Conservation (phyloP, 495 filamentous ascomycete genomes). For the Penicillium herquei region DNA sequence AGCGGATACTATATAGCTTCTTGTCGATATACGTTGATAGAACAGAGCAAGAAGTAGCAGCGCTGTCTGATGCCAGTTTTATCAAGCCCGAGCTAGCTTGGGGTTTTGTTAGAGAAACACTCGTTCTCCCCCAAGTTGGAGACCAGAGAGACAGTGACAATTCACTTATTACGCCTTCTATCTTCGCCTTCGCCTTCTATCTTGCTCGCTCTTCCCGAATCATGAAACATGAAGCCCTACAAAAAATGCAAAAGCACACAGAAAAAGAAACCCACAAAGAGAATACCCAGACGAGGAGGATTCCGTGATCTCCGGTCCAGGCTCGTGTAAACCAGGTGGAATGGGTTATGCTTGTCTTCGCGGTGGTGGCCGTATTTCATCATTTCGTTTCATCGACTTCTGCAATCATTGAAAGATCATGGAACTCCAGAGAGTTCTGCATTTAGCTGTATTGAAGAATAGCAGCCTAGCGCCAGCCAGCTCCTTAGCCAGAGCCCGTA, state of each 20-base stretch:
- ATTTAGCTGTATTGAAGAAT: slow-evolving; percentile 26
- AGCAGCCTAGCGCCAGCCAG: slow-evolving; percentile 23
- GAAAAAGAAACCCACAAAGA: slow-evolving; percentile 1
- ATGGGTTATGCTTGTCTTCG: slow-evolving; percentile 7
- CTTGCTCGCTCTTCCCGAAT: slow-evolving; percentile 4
- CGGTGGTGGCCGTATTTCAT: slow-evolving; percentile 1
- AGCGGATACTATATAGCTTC: slow-evolving; percentile 64
- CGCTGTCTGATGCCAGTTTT: slow-evolving; percentile 34
- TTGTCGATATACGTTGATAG: slow-evolving; percentile 67
- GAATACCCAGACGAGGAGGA: background rate
- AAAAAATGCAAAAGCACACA: slow-evolving; percentile 14
- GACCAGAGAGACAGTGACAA: slow-evolving; percentile 39
- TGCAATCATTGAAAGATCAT: background rate
- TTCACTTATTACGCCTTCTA: slow-evolving; percentile 45
- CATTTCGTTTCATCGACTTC: background rate
- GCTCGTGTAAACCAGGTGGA: slow-evolving; percentile 41
- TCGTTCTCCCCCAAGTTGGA: slow-evolving; percentile 23
- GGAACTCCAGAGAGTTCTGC: slow-evolving; percentile 6
- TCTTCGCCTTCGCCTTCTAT: slow-evolving; percentile 22
- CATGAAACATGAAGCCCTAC: slow-evolving; percentile 5
- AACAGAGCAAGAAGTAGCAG: slow-evolving; percentile 55
- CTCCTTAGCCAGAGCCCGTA: slow-evolving; percentile 16
- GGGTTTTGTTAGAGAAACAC: slow-evolving; percentile 41
- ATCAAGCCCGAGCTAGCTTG: slow-evolving; percentile 48
- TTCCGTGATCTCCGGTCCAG: slow-evolving; percentile 13